Evolutionary conservation across 75 land plant species (phyloP).

Genomic region (Pinus taeda): DNA sequence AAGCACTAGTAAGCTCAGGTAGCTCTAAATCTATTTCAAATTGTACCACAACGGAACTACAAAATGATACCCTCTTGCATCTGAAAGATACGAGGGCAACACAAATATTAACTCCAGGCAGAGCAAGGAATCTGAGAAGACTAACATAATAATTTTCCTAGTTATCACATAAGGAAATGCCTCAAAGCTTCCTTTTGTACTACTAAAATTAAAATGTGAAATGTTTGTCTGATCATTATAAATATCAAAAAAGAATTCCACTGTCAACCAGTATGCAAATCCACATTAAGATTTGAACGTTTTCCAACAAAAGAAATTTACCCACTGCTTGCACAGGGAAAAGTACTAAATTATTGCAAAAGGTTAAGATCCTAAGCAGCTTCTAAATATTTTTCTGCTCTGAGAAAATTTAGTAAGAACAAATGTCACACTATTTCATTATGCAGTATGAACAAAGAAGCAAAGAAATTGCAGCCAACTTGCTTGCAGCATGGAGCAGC

Average conservation of each 20-base stretch:
- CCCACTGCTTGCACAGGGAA: neutral
- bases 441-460: neutral
- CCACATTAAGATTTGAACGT: neutral
- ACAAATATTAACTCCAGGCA: neutral
- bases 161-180: neutral
- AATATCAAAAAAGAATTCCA: neutral
- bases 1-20: neutral
- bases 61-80: neutral
- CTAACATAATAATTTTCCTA: neutral
- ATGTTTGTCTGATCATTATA: neutral
- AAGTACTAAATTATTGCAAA: neutral
- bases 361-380: neutral
- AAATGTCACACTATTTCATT: neutral
- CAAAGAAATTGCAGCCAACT: neutral
- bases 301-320: neutral
- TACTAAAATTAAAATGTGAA: neutral
- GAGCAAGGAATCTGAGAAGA: neutral
- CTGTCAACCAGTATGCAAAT: neutral
- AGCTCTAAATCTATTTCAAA: neutral
- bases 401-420: neutral
- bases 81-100: neutral
- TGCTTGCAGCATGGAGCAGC: too few species aligned
- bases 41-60: neutral
- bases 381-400: neutral
- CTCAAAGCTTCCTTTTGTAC: neutral